phyloP scores from a whole-genome alignment of 805 yeast genomes.

The Lachancea quebecensis region DNA sequence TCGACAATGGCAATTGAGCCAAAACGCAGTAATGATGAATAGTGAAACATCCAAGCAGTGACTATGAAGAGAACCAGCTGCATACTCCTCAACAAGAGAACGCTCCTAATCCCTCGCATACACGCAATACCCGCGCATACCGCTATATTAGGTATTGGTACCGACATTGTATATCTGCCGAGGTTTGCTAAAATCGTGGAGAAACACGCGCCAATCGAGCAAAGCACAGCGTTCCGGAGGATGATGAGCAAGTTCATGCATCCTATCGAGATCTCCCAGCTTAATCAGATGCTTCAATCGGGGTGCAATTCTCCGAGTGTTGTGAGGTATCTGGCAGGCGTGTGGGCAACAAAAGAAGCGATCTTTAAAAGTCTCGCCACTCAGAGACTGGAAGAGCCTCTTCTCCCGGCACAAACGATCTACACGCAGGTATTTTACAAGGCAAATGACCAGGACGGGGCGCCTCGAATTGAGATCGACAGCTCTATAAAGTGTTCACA shows the following conservation, averaged over 20 bases:
- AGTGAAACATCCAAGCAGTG: no score
- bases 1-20: no score
- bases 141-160: slow-evolving; percentile 15
- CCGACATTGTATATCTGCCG: slow-evolving; percentile 27
- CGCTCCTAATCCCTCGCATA: no score
- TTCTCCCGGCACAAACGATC: slow-evolving; percentile 27
- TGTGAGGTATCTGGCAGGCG: slow-evolving; percentile 22
- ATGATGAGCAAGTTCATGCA: slow-evolving; percentile 27
- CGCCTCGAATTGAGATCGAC: slow-evolving; percentile 17
- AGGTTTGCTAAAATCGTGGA: slow-evolving; percentile 17
- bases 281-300: slow-evolving; percentile 5
- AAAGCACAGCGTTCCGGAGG: slow-evolving; percentile 6
- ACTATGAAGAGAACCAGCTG: no score
- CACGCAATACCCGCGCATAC: no score
- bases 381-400: not conserved
- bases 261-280: slow-evolving; percentile 11
- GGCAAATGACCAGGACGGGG: slow-evolving; percentile 8
- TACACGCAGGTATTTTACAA: slow-evolving; percentile 24
- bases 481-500: not conserved
- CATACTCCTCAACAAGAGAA: no score
- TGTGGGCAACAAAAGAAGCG: slow-evolving; percentile 31
- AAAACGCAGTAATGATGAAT: no score
- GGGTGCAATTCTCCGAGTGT: not conserved
- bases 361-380: slow-evolving; percentile 19
- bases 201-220: slow-evolving; percentile 10